Base-by-base conservation (phyloP, 176 grass and related monocot species). In the Bolboschoenus planiculmis region DNA sequence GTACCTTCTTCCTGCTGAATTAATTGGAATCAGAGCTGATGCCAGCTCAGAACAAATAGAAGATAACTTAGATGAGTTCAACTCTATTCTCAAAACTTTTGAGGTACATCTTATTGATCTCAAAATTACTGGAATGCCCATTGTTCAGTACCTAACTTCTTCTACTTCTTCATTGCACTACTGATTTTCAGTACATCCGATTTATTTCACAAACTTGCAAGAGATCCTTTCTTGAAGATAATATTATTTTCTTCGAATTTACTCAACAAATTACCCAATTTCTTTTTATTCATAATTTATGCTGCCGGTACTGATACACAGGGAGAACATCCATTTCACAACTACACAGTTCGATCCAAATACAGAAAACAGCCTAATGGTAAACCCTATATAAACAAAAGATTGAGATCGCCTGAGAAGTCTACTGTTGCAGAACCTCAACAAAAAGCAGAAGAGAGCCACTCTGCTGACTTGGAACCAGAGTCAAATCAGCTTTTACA, bases 311-410 rank as follows among this genome's bases (percentile, higher is more conserved):
- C 30, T 56, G 33, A 29, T 46, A 63, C 92, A 83, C 56, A 95
- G 92, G 92, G 92, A 85, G 93, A 98, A 42, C 85, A 95, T 84
- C 89, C 92, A 71, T 98, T 99, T 85, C 96, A 99, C 85, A 99
- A 99, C 79, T 99, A 99, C 86, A 99, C 93, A 29, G 86, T 87
- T 64, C 84, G 96, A 80, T 90, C 89, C 57, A 91, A 86, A 80
- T 99, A 99, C 71, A 91, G 91, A 64, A 93, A 95, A 87, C 84
- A 86, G 29, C 42, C 87, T 42, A 43, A 87, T 16, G 88, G 89
- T 84, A 90, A 66, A 63, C 59, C 59, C 30, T 60, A 16, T 64
- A 85, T 9, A 61, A 86, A 47, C 4, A 90, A 83, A 93, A 54
- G 83, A 80, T 58, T 56, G 56, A 89, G 37, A 54, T 58, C 35